Evolutionary conservation across 495 filamentous ascomycete genomes (phyloP), one percentile per base, ranked within the genome.

Genomic region (Xylaria longipes): DNA sequence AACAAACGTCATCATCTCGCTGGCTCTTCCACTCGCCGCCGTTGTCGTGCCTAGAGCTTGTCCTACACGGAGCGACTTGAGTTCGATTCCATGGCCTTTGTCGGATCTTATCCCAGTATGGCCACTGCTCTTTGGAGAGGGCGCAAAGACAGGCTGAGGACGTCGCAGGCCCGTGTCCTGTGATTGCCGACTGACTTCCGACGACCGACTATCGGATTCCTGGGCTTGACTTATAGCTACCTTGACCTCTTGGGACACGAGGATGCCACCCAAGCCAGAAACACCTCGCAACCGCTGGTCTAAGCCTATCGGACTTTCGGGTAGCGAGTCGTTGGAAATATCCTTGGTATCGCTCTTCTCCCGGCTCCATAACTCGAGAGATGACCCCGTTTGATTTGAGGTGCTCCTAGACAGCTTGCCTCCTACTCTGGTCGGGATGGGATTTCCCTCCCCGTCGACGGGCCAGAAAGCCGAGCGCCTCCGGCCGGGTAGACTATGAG

Each of bases 211-310:
- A n/a, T 50, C 27, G 35, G 35, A 27, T 46, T 77, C 75, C 29
- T 75, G 73, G 12, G 68, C 65, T 57, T 82, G 33, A 39, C 67
- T 70, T 68, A 88, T 80, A 69, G 88, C 87, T 22, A 89, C 81
- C 22, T 84, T 80, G 41, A 87, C 84, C 71, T 87, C 85, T 63
- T 85, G 86, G 45, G 81, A 85, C 33, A 88, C 85, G 70, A 87
- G 82, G 73, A 89, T 90, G 58, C 86, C 86, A 9, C 85, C 80
- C 31, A 85, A 76, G 66, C 56, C 48, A 35, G 52, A 29, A 14
- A 37, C 56, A 8, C 7, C 61, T 12, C 35, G 33, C 35, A 29
- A 11, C 25, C 14, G 27, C 46, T 46, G 29, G 20, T 4, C 35
- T 12, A 31, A 43, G n/a, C 22, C 35, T 9, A 14, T 41, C 35